phyloP scores from a whole-genome alignment of 31 red algal genomes.

The Asparagopsis taxiformis region DNA sequence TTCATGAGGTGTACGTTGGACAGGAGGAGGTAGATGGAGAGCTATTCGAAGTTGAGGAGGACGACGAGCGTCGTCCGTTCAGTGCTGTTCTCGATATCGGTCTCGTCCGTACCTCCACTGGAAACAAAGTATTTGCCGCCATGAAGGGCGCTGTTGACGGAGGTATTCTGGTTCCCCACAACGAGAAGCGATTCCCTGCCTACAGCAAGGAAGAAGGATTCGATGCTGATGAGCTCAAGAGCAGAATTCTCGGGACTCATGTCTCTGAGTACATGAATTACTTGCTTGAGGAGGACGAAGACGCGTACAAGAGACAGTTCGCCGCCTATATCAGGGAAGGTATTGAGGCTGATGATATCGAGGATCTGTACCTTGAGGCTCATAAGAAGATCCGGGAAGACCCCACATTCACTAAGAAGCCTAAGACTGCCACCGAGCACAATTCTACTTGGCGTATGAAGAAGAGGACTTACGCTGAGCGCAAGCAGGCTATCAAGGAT shows the following conservation, averaged over 20 bases:
- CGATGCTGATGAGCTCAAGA: conserved; percentile 88
- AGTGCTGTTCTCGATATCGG: conserved; percentile 93
- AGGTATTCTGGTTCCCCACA: conserved; percentile 96
- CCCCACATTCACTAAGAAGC: conserved; percentile 73
- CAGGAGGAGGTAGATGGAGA: conserved; percentile 93
- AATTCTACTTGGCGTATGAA: conserved; percentile 51
- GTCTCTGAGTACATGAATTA: conserved; percentile 96
- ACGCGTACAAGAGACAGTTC: conserved; percentile 88
- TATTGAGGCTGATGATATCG: conserved; percentile 81
- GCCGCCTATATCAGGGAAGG: conserved; percentile 81
- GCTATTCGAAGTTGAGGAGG: conserved; percentile 93
- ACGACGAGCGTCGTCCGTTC: conserved; percentile 93
- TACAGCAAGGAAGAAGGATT: conserved; percentile 98
- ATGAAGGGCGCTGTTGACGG: conserved; percentile 99
- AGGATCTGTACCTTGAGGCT: conserved; percentile 87
- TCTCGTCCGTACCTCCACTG: conserved; percentile 83
- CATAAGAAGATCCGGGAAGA: conserved; percentile 91
- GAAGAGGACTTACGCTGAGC: conserved; percentile 79
- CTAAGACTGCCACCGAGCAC: conserved; percentile 52
- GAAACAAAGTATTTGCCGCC: conserved; percentile 92
- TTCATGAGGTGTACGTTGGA: conserved; percentile 87
- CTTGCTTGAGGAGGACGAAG: conserved; percentile 94
- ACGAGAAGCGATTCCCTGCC: conserved; percentile 96
- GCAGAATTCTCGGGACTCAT: conserved; percentile 89
- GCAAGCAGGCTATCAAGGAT: conserved; percentile 71